A percentile compares a stretch with the other conserved stretches of the same genome.
Evolutionary conservation across 2,329 filamentous ascomycete species (phyloP).

Genomic region (Penicillium sp.): DNA sequence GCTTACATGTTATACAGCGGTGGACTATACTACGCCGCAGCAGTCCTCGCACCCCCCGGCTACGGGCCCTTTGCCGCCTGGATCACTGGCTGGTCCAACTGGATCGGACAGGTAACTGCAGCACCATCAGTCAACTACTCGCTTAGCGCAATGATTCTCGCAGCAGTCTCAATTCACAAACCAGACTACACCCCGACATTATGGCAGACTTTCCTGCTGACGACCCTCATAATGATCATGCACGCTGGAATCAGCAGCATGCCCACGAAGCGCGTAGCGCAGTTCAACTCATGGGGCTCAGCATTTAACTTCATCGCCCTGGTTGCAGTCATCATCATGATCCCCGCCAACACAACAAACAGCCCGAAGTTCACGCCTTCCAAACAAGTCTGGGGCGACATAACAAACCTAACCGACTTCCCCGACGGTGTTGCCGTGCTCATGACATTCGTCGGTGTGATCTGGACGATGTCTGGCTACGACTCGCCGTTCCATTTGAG

Average conservation of each 20-base stretch:
- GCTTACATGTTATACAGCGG: slow-evolving; percentile 43
- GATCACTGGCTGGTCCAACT: slow-evolving; percentile 70
- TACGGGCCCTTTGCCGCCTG: slow-evolving; percentile 66
- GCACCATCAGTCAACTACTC: slow-evolving; percentile 67
- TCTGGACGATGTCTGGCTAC: slow-evolving; percentile 68
- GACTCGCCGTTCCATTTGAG: slow-evolving; percentile 70
- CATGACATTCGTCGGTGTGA: slow-evolving; percentile 69
- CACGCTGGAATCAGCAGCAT: slow-evolving; percentile 67
- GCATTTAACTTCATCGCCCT: slow-evolving; percentile 69
- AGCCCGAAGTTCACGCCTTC: slow-evolving; percentile 59
- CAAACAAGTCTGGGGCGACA: slow-evolving; percentile 62
- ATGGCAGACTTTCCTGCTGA: slow-evolving; percentile 69
- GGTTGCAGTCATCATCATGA: slow-evolving; percentile 65
- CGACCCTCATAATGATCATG: slow-evolving; percentile 64
- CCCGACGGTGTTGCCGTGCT: slow-evolving; percentile 66
- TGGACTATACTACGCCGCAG: slow-evolving; percentile 71
- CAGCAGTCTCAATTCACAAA: slow-evolving; percentile 65
- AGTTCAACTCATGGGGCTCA: slow-evolving; percentile 67
- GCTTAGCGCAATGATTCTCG: slow-evolving; percentile 67
- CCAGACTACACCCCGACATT: slow-evolving; percentile 62
- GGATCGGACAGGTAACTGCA: slow-evolving; percentile 64
- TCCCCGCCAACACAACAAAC: slow-evolving; percentile 60
- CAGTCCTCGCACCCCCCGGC: slow-evolving; percentile 65
- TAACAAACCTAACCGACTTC: slow-evolving; percentile 65
- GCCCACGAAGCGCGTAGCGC: slow-evolving; percentile 68